Conservation (phyloP, 495 filamentous ascomycete species). For the Penicillium argentinense region DNA sequence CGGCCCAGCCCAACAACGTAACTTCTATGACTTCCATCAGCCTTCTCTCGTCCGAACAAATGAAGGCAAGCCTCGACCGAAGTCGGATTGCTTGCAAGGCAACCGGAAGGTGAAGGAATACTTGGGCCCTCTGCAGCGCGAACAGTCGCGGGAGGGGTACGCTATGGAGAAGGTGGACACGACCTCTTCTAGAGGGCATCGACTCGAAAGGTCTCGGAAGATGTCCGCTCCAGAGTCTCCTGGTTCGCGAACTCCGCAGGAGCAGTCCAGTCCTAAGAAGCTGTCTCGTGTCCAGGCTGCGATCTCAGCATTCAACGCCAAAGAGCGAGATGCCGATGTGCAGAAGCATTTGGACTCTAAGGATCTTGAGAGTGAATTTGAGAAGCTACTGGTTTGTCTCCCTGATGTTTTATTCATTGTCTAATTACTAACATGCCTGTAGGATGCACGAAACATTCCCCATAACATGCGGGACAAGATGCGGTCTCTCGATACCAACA, state of each 20-base stretch:
- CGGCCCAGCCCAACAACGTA: slow-evolving; percentile 63
- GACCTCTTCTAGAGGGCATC: slow-evolving; percentile 18
- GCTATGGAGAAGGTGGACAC: slow-evolving; percentile 9
- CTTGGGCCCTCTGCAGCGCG: slow-evolving; percentile 23
- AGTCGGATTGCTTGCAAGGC: slow-evolving; percentile 48
- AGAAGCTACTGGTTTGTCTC: slow-evolving; percentile 46
- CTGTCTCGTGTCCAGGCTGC: slow-evolving; percentile 63
- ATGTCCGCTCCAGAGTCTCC: slow-evolving; percentile 8
- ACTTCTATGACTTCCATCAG: slow-evolving; percentile 58
- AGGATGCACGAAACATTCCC: slow-evolving; percentile 88
- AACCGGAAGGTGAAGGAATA: slow-evolving; percentile 41
- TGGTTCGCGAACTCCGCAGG: slow-evolving; percentile 12
- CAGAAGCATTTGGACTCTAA: slow-evolving; percentile 44
- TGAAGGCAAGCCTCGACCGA: slow-evolving; percentile 48
- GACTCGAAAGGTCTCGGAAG: slow-evolving; percentile 20
- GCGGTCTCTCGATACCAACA: slow-evolving; percentile 79
- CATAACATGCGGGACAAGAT: slow-evolving; percentile 92
- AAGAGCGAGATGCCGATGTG: slow-evolving; percentile 43
- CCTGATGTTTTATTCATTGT: background rate
- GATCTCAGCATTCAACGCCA: slow-evolving; percentile 60
- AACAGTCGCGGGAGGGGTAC: slow-evolving; percentile 25
- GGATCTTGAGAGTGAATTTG: slow-evolving; percentile 51
- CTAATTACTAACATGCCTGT: slow-evolving; percentile 41
- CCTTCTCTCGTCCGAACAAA: slow-evolving; percentile 50
- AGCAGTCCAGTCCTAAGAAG: slow-evolving; percentile 36